Base-by-base conservation (phyloP, 306 rosid genomes). In the Mimosa bimucronata region DNA sequence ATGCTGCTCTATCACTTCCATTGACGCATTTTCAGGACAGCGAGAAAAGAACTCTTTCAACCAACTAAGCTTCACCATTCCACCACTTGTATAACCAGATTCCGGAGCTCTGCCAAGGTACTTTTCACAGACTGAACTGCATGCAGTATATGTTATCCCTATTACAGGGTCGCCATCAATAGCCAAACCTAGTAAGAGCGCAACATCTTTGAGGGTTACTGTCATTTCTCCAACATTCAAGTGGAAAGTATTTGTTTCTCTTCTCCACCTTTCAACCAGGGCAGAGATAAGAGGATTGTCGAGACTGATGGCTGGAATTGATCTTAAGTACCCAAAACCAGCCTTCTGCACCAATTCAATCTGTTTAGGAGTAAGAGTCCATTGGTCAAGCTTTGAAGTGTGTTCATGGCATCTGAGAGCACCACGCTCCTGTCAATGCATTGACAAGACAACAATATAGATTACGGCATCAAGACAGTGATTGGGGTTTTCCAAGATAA, bases 401-500 rank as follows among this genome's bases (percentile, higher is more conserved):
- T 68, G 73, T 40, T 68, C 73, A 40, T 68, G 73, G 52, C 73
- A 68, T 68, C 73, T 68, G 73, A 68, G 73, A 68, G 73, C 73
- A 68, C 73, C 73, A 40, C 73, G 73, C 31, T 68, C 73, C 73
- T 68, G 52, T 38, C 16, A 21, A 40, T 21, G 19, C 31, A 40
- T 68, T 68, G 38, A 68, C 73, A 68, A 68, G 73, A 40, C 31
- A 40, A 40, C 18, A 68, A 68, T 19, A 9, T 38, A n/a, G 31
- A 21, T 21, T 11, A 68, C 38, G 73, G n/a, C 16, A 67, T 66
- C 28, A n/a, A 67, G 19, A 12, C 6, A 40, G 9, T 40, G 52
- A 68, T 19, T 4, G 11, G 3, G 38, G 3, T 40, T 60, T 68
- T 68, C 50, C 52, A 68, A 38, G 73, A 21, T 11, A n/a, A 10